Percentiles rank a stretch among this genome's conserved stretches.
Evolutionary conservation across 2,329 filamentous ascomycete species (phyloP).

Genomic region (Xylariaceae sp.): DNA sequence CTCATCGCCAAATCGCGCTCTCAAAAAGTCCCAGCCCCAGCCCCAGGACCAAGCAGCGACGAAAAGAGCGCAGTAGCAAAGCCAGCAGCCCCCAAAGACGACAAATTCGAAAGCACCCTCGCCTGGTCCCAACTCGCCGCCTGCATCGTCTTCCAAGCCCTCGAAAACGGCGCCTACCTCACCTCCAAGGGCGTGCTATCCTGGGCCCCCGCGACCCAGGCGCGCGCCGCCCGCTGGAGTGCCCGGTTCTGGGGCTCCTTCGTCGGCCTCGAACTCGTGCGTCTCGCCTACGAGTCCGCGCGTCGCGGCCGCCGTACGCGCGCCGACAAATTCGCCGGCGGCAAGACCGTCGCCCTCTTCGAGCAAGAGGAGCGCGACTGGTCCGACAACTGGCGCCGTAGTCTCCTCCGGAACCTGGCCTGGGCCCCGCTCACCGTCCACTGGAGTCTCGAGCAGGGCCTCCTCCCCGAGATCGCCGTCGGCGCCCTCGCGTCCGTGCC

Average conservation of each 20-base stretch:
- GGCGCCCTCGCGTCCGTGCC: slow-evolving; percentile 50
- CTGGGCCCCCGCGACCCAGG: slow-evolving; percentile 51
- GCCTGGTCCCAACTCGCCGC: slow-evolving; percentile 62
- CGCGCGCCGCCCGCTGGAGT: slow-evolving; percentile 63
- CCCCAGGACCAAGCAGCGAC: too few species aligned
- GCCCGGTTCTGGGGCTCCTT: slow-evolving; percentile 75
- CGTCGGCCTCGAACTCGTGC: slow-evolving; percentile 67
- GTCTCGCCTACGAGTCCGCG: slow-evolving; percentile 50
- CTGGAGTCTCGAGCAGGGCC: slow-evolving; percentile 67
- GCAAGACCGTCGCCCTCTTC: slow-evolving; percentile 34
- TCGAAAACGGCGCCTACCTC: slow-evolving; percentile 82
- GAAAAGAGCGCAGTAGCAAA: slow-evolving; percentile 6
- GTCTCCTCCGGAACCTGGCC: slow-evolving; percentile 62
- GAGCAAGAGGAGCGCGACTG: slow-evolving; percentile 37
- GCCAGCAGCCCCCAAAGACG: slow-evolving; percentile 13
- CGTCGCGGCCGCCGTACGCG: slow-evolving; percentile 31
- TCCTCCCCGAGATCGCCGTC: slow-evolving; percentile 53
- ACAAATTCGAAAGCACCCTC: slow-evolving; percentile 46
- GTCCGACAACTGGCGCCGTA: slow-evolving; percentile 53
- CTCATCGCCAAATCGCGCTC: slow-evolving; percentile 37
- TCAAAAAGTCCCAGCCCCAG: slow-evolving; percentile 16
- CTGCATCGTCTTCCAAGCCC: slow-evolving; percentile 65
- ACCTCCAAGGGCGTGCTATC: slow-evolving; percentile 64
- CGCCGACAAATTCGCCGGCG: slow-evolving; percentile 37
- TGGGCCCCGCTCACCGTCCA: slow-evolving; percentile 82